Conservation (phyloP, 768 basidiomycete species). For the Mycena rebaudengoi region DNA sequence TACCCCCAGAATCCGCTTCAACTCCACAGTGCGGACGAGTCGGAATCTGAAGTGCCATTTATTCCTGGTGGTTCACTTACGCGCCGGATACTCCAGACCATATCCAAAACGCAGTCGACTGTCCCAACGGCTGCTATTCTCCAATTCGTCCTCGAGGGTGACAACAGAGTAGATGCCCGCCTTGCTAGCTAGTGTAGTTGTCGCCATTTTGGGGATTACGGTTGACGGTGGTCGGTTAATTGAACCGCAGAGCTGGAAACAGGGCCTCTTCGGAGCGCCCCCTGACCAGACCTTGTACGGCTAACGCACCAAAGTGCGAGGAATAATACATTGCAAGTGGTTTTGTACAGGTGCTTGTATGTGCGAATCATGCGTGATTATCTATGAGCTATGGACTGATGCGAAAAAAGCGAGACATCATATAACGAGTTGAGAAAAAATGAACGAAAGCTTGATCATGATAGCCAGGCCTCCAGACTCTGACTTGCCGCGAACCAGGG, state of each 20-base stretch:
- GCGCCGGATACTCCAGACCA: constrained; percentile 66
- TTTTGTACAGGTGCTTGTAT: constrained; percentile 14
- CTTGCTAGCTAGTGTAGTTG: constrained; percentile 62
- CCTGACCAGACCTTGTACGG: constrained; percentile 80
- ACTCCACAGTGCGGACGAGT: constrained; percentile 26
- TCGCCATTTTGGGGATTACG: constrained; percentile 55
- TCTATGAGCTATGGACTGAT: no score
- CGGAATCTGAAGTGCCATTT: constrained; percentile 61
- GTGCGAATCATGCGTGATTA: constrained; percentile 11
- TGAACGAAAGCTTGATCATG: background rate
- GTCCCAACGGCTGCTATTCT: constrained; percentile 68
- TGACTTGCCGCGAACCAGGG: constrained; percentile 26
- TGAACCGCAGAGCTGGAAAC: constrained; percentile 72
- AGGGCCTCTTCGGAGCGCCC: constrained; percentile 74
- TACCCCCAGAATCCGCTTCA: constrained; percentile 42
- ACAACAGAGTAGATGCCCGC: constrained; percentile 80
- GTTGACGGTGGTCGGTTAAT: constrained; percentile 29
- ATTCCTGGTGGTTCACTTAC: constrained; percentile 84
- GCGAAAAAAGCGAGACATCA: no score
- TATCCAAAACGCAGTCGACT: constrained; percentile 54
- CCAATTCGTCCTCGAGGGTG: constrained; percentile 85
- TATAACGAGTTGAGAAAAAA: constrained; percentile 1
- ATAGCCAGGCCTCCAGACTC: constrained; percentile 21
- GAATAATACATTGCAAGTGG: constrained; percentile 19
- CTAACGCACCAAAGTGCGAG: constrained; percentile 41